These are phyloP conservation scores for Komagataea norvegica DNA, from an alignment of 1,139 yeast genomes.

Conservation along the genomic window DNA sequence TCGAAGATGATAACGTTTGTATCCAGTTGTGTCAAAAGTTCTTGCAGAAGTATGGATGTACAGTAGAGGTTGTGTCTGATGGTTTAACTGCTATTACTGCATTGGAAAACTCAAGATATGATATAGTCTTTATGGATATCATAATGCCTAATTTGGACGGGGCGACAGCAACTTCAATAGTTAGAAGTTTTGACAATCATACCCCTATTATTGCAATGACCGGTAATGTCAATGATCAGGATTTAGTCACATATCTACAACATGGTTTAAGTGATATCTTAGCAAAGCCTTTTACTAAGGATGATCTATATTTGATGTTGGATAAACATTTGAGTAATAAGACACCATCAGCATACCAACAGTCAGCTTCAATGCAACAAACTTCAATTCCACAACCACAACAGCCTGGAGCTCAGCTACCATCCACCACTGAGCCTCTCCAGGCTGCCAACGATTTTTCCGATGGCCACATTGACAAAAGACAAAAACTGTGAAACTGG, in stretches of 20 bases:
- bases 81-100: slow-evolving; percentile 85
- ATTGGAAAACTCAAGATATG: slow-evolving; percentile 71
- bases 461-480: slow-evolving; percentile 27
- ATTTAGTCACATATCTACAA: slow-evolving; percentile 71
- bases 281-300: slow-evolving; percentile 89
- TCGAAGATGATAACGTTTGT: slow-evolving; percentile 84
- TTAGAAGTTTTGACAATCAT: slow-evolving; percentile 72
- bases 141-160: slow-evolving; percentile 96
- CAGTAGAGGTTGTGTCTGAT: slow-evolving; percentile 88
- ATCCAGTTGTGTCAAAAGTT: slow-evolving; percentile 76
- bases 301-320: slow-evolving; percentile 69
- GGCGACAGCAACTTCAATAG: slow-evolving; percentile 84
- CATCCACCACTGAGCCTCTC: slow-evolving; percentile 7
- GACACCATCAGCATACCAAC: slow-evolving; percentile 32
- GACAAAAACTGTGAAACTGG: slow-evolving; percentile 25
- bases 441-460: slow-evolving; percentile 1
- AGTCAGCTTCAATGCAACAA: no score
- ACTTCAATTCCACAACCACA: not conserved
- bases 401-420: slow-evolving; percentile 7
- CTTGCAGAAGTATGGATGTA: slow-evolving; percentile 81
- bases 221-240: slow-evolving; percentile 78
- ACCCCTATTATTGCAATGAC: slow-evolving; percentile 96
- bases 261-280: slow-evolving; percentile 91
- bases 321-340: slow-evolving; percentile 55
- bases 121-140: slow-evolving; percentile 85